phyloP scores from a whole-genome alignment of 768 basidiomycete genomes.

The Steccherinum ochraceum region DNA sequence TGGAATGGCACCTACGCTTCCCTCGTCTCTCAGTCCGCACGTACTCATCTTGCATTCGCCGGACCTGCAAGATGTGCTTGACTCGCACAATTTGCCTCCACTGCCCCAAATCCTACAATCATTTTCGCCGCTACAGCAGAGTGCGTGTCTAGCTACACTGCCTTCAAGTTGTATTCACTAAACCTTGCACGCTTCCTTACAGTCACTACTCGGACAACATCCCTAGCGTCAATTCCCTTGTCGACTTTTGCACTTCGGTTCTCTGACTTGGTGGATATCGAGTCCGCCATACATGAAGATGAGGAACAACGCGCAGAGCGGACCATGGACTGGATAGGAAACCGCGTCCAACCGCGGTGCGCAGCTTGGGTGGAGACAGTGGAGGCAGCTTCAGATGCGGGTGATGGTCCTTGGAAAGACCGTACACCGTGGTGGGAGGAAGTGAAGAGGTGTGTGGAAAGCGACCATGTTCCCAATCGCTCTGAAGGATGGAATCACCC shows the following conservation, averaged over 20 bases:
- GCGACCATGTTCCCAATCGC: constrained; percentile 66
- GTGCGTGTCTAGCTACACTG: constrained; percentile 36
- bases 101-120: constrained; percentile 74
- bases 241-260: constrained; percentile 71
- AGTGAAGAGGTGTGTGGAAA: constrained; percentile 67
- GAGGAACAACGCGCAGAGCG: constrained; percentile 74
- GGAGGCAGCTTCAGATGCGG: constrained; percentile 37
- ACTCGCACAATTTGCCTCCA: constrained; percentile 54
- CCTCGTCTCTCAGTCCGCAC: constrained; percentile 76
- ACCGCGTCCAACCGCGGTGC: constrained; percentile 57
- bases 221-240: constrained; percentile 65
- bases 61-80: constrained; percentile 60
- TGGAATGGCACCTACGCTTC: constrained; percentile 47
- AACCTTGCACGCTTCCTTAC: constrained; percentile 4
- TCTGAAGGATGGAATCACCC: constrained; percentile 86
- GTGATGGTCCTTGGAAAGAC: constrained; percentile 21
- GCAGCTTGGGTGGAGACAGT: constrained; percentile 67
- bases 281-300: constrained; percentile 69
- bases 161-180: not conserved
- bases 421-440: constrained; percentile 89
- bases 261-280: constrained; percentile 67
- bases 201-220: constrained; percentile 79
- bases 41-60: constrained; percentile 67
- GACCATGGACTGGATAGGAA: constrained; percentile 83
- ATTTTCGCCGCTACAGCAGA: constrained; percentile 79